Percentiles rank a stretch among this genome's conserved stretches.
phyloP scores from a whole-genome alignment of 352 stramenopile genomes.

The Poterioochromonas sp. region DNA sequence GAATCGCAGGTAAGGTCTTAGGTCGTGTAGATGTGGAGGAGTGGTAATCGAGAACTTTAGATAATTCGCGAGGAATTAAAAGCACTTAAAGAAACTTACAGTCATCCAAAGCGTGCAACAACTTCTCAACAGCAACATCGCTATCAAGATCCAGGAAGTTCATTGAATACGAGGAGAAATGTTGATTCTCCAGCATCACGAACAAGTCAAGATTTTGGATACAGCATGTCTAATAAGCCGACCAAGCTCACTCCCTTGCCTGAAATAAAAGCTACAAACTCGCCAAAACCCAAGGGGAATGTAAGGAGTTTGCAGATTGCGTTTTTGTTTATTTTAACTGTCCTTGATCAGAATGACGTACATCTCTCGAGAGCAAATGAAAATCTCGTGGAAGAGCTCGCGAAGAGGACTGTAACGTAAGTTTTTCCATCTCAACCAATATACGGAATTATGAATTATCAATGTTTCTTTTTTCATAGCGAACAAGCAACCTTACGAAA shows the following conservation, averaged over 20 bases:
- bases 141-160: neutral
- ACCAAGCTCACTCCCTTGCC: no score
- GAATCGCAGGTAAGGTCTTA: neutral
- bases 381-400: neutral
- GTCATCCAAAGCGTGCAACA: neutral
- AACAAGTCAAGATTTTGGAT: no score
- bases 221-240: no score
- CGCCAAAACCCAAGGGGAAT: no score
- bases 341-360: no score
- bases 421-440: neutral
- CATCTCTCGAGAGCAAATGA: neutral
- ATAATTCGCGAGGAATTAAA: neutral
- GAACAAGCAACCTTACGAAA: neutral
- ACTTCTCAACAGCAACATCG: neutral
- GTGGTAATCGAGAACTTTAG: neutral
- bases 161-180: no score
- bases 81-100: neutral
- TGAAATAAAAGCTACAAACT: no score
- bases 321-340: no score
- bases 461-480: no score
- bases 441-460: no score
- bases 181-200: no score
- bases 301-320: no score
- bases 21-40: neutral
- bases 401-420: neutral